These are phyloP conservation scores for Epichloe gansuensis DNA, from an alignment of 2,329 filamentous ascomycete genomes.

Conservation along the genomic window DNA sequence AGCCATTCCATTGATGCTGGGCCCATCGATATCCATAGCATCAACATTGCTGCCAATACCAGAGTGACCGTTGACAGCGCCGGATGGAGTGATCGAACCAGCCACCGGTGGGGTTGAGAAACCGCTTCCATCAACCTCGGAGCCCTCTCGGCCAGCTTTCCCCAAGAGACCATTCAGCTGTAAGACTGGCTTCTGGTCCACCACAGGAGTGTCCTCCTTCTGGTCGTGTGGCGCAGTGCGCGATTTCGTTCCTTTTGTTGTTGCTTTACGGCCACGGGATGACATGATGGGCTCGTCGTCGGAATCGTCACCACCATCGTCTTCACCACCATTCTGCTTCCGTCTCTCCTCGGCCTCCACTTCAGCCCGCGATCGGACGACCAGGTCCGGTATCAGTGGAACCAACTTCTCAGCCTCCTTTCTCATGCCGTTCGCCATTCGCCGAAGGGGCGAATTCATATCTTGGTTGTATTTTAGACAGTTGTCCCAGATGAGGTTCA, in stretches of 20 bases:
- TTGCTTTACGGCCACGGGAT: conserved; percentile 77
- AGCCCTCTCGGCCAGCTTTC: conserved; percentile 53
- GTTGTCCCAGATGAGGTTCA: conserved; percentile 95
- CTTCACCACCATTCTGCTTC: conserved; percentile 73
- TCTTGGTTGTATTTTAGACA: conserved; percentile 94
- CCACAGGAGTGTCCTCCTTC: conserved; percentile 66
- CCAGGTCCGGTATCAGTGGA: conserved; percentile 84
- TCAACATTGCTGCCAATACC: conserved; percentile 65
- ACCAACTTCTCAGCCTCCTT: conserved; percentile 97
- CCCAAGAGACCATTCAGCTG: conserved; percentile 53
- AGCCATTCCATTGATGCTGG: conserved; percentile 54
- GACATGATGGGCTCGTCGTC: conserved; percentile 99
- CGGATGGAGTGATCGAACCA: conserved; percentile 62
- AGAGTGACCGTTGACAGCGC: conserved; percentile 54
- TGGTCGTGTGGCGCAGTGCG: conserved; percentile 62
- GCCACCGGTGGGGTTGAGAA: conserved; percentile 68
- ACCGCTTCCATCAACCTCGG: conserved; percentile 73
- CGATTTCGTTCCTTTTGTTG: conserved; percentile 62
- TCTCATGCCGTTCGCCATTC: conserved; percentile 91
- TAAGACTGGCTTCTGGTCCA: conserved; percentile 61
- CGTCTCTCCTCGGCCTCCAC: conserved; percentile 81
- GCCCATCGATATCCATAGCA: conserved; percentile 76
- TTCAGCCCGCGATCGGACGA: conserved; percentile 81
- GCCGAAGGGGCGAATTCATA: conserved; percentile 71
- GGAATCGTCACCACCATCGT: conserved; percentile 78